phyloP scores from a whole-genome alignment of 2,329 filamentous ascomycete genomes.

The Nemania sp. region DNA sequence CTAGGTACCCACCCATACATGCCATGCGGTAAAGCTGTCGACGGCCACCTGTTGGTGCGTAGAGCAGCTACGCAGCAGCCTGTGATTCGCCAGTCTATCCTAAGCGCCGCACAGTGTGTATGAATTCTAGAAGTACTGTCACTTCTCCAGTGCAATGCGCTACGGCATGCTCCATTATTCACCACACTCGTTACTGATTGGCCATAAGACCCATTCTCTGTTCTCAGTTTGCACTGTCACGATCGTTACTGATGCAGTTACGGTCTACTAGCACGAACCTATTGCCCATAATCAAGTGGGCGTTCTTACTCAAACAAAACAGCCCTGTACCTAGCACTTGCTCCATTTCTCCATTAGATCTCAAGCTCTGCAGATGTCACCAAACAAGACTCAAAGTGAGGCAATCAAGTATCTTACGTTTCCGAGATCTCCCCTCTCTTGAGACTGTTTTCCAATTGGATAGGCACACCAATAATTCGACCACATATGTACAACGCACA shows the following conservation, averaged over 20 bases:
- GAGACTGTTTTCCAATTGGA: slow-evolving; percentile 5
- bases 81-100: slow-evolving; percentile 35
- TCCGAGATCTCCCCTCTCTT: neutral
- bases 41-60: slow-evolving; percentile 34
- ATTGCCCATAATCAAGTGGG: too few species aligned
- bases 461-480: slow-evolving; percentile 1
- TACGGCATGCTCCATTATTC: neutral
- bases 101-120: slow-evolving; percentile 1
- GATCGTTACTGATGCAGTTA: neutral
- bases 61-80: slow-evolving; percentile 38
- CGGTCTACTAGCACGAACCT: too few species aligned
- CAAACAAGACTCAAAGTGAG: too few species aligned
- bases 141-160: neutral
- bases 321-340: too few species aligned
- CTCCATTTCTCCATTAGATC: too few species aligned
- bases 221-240: slow-evolving; percentile 22
- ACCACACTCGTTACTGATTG: neutral
- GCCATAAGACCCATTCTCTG: neutral
- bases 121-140: neutral
- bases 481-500: neutral
- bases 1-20: slow-evolving; percentile 21
- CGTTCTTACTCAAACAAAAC: too few species aligned
- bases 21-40: slow-evolving; percentile 20
- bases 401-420: neutral
- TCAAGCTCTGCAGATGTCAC: too few species aligned